Percentiles rank a stretch among this genome's conserved stretches.
Evolutionary conservation across 2,329 filamentous ascomycete genomes (phyloP).

Genomic region (Penicillium sp.): DNA sequence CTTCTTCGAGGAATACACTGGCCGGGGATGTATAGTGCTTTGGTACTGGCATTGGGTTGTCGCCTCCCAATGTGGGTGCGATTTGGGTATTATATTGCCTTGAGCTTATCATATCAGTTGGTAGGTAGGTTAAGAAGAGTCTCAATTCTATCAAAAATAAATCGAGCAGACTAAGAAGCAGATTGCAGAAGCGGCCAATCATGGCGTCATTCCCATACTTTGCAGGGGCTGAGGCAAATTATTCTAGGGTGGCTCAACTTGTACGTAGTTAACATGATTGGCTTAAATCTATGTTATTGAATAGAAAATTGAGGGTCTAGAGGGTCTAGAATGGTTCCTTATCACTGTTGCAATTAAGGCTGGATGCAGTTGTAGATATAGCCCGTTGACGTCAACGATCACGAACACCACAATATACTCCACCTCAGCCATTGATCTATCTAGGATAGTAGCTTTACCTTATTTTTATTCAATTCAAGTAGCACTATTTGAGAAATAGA

Average conservation of each 20-base stretch:
- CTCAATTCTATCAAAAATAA: neutral
- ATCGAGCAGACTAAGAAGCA: neutral
- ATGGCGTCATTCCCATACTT: conserved; percentile 10
- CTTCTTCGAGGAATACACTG: conserved; percentile 27
- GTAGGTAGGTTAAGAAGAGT: too few relatives aligned
- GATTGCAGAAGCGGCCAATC: conserved; percentile 1
- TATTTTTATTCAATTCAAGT: neutral
- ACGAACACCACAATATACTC: neutral
- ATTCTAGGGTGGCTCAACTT: neutral
- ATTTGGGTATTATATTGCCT: neutral
- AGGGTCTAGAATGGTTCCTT: neutral
- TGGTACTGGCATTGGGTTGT: conserved; percentile 10
- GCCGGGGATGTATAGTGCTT: conserved; percentile 21
- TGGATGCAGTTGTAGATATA: neutral
- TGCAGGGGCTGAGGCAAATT: neutral
- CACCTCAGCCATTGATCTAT: neutral
- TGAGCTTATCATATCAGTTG: neutral
- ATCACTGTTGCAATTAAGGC: neutral
- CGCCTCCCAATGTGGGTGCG: neutral
- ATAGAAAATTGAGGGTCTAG: neutral
- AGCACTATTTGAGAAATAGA: neutral
- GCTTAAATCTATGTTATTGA: neutral
- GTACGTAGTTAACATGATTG: neutral
- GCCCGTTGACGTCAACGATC: neutral
- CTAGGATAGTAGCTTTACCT: neutral